phyloP scores from a whole-genome alignment of 2,329 filamentous ascomycete genomes.

The Alternaria alternata region DNA sequence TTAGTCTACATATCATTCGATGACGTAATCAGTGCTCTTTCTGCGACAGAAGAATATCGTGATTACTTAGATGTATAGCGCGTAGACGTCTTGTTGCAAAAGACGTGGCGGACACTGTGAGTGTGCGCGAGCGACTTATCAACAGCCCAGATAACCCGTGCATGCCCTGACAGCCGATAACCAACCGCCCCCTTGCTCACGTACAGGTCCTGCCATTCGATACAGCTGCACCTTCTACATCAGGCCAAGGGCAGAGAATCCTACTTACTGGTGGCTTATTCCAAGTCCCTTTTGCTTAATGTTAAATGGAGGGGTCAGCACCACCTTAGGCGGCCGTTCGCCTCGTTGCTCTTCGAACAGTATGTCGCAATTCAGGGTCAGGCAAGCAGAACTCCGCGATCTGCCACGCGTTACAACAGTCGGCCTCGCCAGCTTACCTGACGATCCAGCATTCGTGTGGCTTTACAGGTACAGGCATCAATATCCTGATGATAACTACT shows the following conservation, averaged over 20 bases:
- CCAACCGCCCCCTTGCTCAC: not conserved
- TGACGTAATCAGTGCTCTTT: not conserved
- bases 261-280: not conserved
- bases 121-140: not conserved
- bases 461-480: not conserved
- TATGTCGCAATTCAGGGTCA: not conserved
- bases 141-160: not conserved
- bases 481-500: not conserved
- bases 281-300: not conserved
- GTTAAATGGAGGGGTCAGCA: not conserved
- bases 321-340: not conserved
- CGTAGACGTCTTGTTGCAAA: not conserved
- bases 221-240: not conserved
- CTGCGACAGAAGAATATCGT: not conserved
- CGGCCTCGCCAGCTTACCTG: not conserved
- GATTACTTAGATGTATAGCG: not conserved
- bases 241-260: not conserved
- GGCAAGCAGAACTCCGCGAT: not conserved
- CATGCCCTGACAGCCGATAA: not conserved
- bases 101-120: not conserved
- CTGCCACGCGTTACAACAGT: not conserved
- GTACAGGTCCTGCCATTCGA: not conserved
- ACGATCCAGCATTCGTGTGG: not conserved
- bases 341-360: not conserved
- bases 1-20: not conserved